A percentile compares a stretch with the other conserved stretches of the same genome.
Evolutionary conservation across 768 basidiomycete species (phyloP).

Genomic region (Sporobolomyces pararoseus): DNA sequence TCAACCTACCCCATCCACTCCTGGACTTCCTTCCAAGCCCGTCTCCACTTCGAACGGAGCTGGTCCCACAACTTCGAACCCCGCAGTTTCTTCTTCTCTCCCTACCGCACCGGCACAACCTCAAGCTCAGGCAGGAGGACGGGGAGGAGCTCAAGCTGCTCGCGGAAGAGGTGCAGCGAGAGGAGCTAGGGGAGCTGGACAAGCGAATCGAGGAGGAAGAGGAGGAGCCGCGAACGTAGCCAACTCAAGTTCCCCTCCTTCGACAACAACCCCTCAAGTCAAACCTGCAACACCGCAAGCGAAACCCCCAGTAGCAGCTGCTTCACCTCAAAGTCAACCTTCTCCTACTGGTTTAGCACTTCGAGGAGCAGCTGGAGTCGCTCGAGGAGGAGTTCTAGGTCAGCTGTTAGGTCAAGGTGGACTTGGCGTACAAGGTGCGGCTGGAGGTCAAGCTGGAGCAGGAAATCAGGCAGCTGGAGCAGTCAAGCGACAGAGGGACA

Average conservation of each 20-base stretch:
- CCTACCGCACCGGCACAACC: background rate
- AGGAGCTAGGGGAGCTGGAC: constrained; percentile 13
- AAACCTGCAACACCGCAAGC: background rate
- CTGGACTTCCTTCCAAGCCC: constrained; percentile 3
- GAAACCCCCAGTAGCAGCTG: background rate
- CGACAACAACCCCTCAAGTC: background rate
- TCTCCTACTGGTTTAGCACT: background rate
- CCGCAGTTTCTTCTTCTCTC: background rate
- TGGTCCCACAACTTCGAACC: background rate
- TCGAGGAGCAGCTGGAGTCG: constrained; percentile 9
- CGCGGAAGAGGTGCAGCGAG: constrained; percentile 5
- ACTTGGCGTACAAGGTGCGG: constrained; percentile 22
- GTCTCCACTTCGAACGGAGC: background rate
- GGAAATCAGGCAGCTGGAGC: background rate
- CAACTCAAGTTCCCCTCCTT: background rate
- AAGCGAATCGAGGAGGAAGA: constrained; percentile 14
- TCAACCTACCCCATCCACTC: constrained; percentile 35
- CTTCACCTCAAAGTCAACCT: background rate
- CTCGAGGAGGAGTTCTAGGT: constrained; percentile 5
- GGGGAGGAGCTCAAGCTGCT: constrained; percentile 48
- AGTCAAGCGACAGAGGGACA: constrained; percentile 40
- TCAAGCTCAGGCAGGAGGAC: constrained; percentile 35
- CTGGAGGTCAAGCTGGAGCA: background rate
- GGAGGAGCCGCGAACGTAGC: constrained; percentile 23
- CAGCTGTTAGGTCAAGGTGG: constrained; percentile 5